Evolutionary conservation across 2,329 filamentous ascomycete genomes (phyloP).

Genomic region (Pyrenophora tritici-repentis): DNA sequence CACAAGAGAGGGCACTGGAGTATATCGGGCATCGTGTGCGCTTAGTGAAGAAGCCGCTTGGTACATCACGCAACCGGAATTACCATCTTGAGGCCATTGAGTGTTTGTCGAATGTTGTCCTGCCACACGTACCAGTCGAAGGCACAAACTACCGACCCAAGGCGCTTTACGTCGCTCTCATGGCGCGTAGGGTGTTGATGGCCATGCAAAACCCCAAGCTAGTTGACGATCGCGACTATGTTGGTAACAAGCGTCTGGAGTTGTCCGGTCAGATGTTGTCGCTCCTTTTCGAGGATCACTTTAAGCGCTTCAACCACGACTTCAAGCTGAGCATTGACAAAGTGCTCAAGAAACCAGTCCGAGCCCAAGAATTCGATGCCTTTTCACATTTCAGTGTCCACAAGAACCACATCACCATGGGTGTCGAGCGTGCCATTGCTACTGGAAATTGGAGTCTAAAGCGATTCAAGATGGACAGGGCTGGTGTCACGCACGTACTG

Average conservation of each 20-base stretch:
- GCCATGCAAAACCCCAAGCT: constrained; percentile 85
- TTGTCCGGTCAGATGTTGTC: constrained; percentile 92
- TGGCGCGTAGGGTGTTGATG: constrained; percentile 96
- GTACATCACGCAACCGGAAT: constrained; percentile 65
- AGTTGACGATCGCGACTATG: constrained; percentile 95
- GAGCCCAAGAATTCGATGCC: constrained; percentile 86
- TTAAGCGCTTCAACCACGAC: constrained; percentile 90
- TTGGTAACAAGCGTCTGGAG: constrained; percentile 95
- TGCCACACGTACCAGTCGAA: constrained; percentile 90
- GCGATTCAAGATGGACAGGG: constrained; percentile 97
- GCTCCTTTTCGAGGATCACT: constrained; percentile 93
- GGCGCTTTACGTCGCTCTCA: constrained; percentile 92
- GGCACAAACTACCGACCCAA: constrained; percentile 97
- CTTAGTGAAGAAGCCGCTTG: constrained; percentile 71
- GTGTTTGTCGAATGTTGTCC: constrained; percentile 87
- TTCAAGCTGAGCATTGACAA: constrained; percentile 96
- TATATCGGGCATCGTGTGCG: constrained; percentile 80
- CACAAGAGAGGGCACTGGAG: constrained; percentile 93
- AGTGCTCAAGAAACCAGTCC: constrained; percentile 88
- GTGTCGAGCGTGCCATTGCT: constrained; percentile 94
- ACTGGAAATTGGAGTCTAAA: constrained; percentile 98
- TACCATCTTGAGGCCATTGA: constrained; percentile 91
- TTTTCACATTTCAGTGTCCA: constrained; percentile 82
- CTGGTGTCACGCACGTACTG: constrained; percentile 93
- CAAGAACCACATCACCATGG: constrained; percentile 84